Evolutionary conservation across 2,329 filamentous ascomycete species (phyloP).

Genomic region (Aspergillus arachidicola): DNA sequence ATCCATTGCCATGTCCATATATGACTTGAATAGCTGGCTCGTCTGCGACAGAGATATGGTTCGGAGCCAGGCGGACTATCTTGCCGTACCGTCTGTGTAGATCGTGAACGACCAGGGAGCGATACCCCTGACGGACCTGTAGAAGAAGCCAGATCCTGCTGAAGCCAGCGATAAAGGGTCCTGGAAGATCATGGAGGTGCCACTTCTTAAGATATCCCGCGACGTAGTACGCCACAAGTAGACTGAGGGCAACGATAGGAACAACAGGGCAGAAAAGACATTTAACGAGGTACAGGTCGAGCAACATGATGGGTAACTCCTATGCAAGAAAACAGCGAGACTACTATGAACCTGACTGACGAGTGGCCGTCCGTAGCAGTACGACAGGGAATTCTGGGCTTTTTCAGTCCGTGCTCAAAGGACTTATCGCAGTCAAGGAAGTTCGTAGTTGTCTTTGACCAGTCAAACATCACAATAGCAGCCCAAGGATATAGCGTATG

Average conservation of each 20-base stretch:
- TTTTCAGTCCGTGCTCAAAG: too few species aligned
- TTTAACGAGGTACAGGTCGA: not conserved
- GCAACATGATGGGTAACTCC: not conserved
- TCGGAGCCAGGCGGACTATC: not conserved
- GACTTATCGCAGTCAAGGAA: too few species aligned
- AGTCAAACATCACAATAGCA: too few species aligned
- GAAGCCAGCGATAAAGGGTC: not conserved
- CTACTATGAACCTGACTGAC: not conserved
- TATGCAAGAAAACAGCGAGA: fast-evolving
- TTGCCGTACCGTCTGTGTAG: not conserved
- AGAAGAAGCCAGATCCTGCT: not conserved
- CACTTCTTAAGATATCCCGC: not conserved
- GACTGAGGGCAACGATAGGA: not conserved
- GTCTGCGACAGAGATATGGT: not conserved
- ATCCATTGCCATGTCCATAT: not conserved
- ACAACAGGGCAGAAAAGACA: not conserved
- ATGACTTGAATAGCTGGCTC: not conserved
- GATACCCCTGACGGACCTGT: not conserved
- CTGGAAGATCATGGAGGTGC: not conserved
- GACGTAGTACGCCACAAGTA: not conserved
- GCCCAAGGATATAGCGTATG: too few species aligned
- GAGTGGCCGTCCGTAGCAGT: too few species aligned
- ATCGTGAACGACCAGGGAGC: not conserved
- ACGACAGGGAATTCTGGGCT: not conserved
- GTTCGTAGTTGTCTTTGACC: fast-evolving